Conservation (phyloP, 2,329 filamentous ascomycete genomes). For the Coleophoma cylindrospora region DNA sequence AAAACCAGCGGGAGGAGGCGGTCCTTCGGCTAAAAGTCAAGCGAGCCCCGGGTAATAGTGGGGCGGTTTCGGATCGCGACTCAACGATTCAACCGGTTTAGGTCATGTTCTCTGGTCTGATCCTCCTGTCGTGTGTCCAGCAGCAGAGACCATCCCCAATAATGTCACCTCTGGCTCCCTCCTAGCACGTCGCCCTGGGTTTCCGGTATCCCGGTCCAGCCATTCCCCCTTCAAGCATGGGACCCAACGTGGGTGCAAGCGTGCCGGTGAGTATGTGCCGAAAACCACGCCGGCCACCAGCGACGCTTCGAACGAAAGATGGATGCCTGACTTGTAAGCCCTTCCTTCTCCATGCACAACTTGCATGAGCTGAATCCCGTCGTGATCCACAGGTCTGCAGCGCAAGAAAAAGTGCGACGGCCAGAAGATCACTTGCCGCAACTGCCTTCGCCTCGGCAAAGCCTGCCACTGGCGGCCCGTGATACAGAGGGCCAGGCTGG, state of each 20-base stretch:
- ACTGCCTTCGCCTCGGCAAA: background rate
- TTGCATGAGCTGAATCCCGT: background rate
- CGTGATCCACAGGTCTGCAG: background rate
- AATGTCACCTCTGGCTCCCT: background rate
- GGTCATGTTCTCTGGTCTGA: background rate
- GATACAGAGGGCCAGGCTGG: background rate
- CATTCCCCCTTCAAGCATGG: background rate
- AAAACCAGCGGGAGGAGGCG: too few species aligned
- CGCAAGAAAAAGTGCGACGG: background rate
- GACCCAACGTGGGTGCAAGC: background rate
- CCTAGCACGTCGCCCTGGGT: background rate
- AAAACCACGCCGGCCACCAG: background rate
- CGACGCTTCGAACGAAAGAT: background rate
- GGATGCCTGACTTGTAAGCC: background rate
- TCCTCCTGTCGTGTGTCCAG: background rate
- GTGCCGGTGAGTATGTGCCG: background rate
- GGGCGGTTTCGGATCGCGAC: background rate
- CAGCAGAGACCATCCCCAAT: background rate
- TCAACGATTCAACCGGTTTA: background rate
- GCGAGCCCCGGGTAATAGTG: background rate
- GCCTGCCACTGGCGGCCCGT: background rate
- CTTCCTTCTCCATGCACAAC: background rate
- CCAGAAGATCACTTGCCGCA: background rate
- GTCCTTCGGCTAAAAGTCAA: background rate
- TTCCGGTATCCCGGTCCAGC: background rate